Evolutionary conservation across 495 filamentous ascomycete genomes (phyloP), one percentile per base, ranked within the genome.

Genomic region (Usnea hakonensis): DNA sequence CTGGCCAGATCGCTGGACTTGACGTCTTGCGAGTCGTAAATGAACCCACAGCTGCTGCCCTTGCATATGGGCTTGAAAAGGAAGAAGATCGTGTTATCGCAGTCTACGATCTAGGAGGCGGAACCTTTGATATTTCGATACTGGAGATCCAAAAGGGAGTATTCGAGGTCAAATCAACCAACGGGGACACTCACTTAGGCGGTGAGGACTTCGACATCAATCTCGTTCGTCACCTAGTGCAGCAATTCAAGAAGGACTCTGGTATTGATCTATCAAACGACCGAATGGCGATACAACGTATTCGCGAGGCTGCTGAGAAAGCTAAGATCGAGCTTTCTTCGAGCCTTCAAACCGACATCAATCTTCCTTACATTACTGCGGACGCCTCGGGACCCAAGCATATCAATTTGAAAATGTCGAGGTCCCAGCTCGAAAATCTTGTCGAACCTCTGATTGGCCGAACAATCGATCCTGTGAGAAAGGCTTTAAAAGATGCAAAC

Each of bases 261-360:
- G 87, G 90, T 58, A 90, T 97, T 63, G 95, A 98, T 75, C 84
- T 98, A 56, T 88, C 89, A 40, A 78, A 77, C 67, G 94, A 98
- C 83, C 92, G 94, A 71, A 97, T 98, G 94, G 94, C 94, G 62
- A 95, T 98, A 69, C 94, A 98, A 82, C 85, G 94, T 80, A 97
- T 98, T 75, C 94, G 94, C 78, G 94, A 98, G 81, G 94, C 94
- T 65, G 94, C 95, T 65, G 94, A 98, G 85, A 98, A 98, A 86
- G 94, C 94, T 73, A 98, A 98, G 90, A 98, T 97, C 72, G 94
- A 98, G 79, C 84, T 98, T 65, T 97, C 94, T 4, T 97, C 92
- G 26, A 89, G 91, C 58, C 85, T 94, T 68, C 93, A 97, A 78
- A 98, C 94, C 62, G 94, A 98, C 75, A 97, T 97, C 79, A 96